phyloP scores from a whole-genome alignment of 257 asterid species.

The Mitragyna speciosa region DNA sequence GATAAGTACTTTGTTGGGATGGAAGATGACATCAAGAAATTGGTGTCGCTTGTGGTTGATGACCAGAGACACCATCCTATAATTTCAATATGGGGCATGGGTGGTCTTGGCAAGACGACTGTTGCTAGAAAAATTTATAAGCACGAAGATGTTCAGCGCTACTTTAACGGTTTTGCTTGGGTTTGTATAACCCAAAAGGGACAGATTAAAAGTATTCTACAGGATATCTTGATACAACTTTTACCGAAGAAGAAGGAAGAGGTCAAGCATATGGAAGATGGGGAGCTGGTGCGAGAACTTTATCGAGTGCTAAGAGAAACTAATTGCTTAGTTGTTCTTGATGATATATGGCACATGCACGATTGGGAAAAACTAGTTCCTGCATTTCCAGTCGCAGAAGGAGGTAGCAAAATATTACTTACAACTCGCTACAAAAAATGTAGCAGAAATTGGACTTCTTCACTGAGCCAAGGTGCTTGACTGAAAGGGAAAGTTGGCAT shows the following conservation, averaged over 20 bases:
- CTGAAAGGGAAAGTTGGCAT: background rate
- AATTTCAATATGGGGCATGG: too few species aligned
- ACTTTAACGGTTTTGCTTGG: too few species aligned
- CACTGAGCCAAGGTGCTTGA: background rate
- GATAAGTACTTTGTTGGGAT: too few species aligned
- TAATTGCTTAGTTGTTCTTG: slow-evolving; percentile 12
- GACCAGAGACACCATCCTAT: too few species aligned
- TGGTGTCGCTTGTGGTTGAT: too few species aligned
- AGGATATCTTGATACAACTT: too few species aligned
- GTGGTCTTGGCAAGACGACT: too few species aligned
- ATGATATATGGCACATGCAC: background rate
- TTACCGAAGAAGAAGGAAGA: background rate
- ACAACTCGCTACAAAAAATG: background rate
- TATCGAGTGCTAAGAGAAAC: background rate
- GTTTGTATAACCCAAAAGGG: too few species aligned
- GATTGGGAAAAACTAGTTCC: background rate
- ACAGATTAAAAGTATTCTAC: too few species aligned
- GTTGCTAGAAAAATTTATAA: too few species aligned
- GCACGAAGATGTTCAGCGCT: too few species aligned
- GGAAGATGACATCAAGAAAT: too few species aligned
- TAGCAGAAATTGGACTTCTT: background rate
- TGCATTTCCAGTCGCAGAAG: background rate
- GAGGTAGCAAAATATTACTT: slow-evolving; percentile 1
- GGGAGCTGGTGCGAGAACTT: background rate
- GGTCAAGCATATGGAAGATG: background rate